Conservation (phyloP, 345 rosid species). For the Ceriops zippeliana region DNA sequence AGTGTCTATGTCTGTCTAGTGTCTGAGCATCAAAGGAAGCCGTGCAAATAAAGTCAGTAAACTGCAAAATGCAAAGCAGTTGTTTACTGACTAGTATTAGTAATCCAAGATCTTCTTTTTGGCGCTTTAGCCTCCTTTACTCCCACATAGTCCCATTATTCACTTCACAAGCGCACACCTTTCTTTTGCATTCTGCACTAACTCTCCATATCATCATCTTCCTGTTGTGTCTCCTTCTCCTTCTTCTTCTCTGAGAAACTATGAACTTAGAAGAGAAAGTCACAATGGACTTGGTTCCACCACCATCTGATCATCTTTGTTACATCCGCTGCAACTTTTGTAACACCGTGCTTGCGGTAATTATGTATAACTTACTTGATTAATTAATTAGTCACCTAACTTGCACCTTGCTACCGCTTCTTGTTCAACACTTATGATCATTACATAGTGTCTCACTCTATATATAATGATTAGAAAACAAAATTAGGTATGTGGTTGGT, state of each 20-base stretch:
- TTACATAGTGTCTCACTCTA: neutral
- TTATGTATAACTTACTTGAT: neutral
- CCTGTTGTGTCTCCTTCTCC: constrained; percentile 7
- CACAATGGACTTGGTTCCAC: constrained; percentile 53
- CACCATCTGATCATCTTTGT: constrained; percentile 81
- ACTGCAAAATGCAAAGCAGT: constrained; percentile 27
- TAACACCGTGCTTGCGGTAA: constrained; percentile 98
- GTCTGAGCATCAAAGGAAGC: neutral
- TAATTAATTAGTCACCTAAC: neutral
- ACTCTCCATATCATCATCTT: neutral
- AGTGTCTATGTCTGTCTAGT: neutral
- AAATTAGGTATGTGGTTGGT: neutral
- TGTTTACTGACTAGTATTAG: constrained; percentile 14
- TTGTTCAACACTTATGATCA: neutral
- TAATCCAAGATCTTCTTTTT: constrained; percentile 30
- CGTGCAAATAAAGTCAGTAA: constrained; percentile 18
- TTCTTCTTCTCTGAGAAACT: constrained; percentile 10
- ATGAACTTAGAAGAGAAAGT: constrained; percentile 72
- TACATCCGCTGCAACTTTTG: constrained; percentile 98
- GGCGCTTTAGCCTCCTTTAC: constrained; percentile 11
- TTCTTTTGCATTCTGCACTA: neutral
- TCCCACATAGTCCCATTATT: neutral
- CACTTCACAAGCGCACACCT: constrained; percentile 9
- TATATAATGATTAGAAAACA: neutral
- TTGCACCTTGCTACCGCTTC: neutral